These are phyloP conservation scores for Ziziphus jujuba DNA, from an alignment of 306 rosid genomes.

Conservation along the genomic window DNA sequence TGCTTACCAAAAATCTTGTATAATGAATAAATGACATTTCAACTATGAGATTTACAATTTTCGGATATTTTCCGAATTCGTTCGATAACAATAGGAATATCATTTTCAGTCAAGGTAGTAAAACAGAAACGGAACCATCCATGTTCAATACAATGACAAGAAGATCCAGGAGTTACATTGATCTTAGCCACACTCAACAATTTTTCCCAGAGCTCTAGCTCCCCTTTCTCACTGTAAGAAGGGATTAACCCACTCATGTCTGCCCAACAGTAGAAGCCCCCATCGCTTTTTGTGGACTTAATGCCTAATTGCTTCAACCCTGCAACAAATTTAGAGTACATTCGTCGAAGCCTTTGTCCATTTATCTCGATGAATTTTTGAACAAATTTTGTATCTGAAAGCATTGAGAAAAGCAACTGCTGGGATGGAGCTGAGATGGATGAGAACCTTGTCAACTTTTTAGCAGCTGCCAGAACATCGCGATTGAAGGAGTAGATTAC, in stretches of 20 bases:
- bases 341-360: constrained; percentile 49
- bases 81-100: constrained; percentile 68
- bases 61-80: constrained; percentile 64
- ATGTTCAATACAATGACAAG: constrained; percentile 82
- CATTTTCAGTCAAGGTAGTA: constrained; percentile 57
- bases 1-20: not conserved
- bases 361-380: constrained; percentile 47
- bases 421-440: constrained; percentile 72
- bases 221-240: constrained; percentile 83
- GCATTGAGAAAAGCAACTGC: constrained; percentile 69
- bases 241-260: constrained; percentile 68
- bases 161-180: constrained; percentile 81
- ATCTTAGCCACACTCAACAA: constrained; percentile 73
- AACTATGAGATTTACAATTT: constrained; percentile 50
- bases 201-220: constrained; percentile 91
- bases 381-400: constrained; percentile 65
- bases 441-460: constrained; percentile 69
- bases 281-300: constrained; percentile 59
- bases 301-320: constrained; percentile 80
- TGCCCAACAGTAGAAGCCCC: constrained; percentile 94
- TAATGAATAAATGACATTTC: constrained; percentile 30
- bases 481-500: constrained; percentile 72
- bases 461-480: constrained; percentile 59
- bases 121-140: constrained; percentile 94
- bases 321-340: constrained; percentile 48